phyloP scores from a whole-genome alignment of 257 asterid species.

The Solanum pinnatisectum region DNA sequence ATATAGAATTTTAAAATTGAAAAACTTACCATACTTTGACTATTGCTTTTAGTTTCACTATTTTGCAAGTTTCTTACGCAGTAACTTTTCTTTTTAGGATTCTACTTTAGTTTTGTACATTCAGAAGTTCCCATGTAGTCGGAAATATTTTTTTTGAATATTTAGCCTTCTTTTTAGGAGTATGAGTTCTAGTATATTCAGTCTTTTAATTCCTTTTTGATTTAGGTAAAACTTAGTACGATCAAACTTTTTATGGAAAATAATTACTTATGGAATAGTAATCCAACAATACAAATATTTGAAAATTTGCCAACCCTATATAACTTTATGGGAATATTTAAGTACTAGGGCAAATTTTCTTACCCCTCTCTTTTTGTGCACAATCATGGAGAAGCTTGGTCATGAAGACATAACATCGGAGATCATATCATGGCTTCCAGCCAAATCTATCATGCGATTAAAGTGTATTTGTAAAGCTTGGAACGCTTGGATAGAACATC shows the following conservation, averaged over 20 bases:
- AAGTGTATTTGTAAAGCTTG: neutral
- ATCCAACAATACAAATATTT: too few relatives aligned
- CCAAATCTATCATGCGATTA: neutral
- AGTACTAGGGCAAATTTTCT: neutral
- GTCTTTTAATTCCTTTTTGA: neutral
- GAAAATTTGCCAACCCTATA: too few relatives aligned
- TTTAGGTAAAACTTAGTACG: too few relatives aligned
- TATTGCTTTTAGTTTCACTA: neutral
- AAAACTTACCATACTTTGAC: neutral
- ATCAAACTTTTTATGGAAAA: neutral
- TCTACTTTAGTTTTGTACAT: neutral
- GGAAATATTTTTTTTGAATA: rapidly evolving
- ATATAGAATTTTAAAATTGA: neutral
- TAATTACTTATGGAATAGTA: too few relatives aligned
- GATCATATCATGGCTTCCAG: neutral
- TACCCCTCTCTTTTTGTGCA: too few relatives aligned
- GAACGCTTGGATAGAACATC: neutral
- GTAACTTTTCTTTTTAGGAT: neutral
- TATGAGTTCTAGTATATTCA: neutral
- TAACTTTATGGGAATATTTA: neutral
- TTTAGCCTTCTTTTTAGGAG: neutral
- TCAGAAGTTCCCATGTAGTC: neutral
- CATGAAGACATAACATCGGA: neutral
- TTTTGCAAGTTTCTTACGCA: neutral
- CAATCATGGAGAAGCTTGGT: neutral